Conservation (phyloP, 208 protist species). For the Leishmania martiniquensis region DNA sequence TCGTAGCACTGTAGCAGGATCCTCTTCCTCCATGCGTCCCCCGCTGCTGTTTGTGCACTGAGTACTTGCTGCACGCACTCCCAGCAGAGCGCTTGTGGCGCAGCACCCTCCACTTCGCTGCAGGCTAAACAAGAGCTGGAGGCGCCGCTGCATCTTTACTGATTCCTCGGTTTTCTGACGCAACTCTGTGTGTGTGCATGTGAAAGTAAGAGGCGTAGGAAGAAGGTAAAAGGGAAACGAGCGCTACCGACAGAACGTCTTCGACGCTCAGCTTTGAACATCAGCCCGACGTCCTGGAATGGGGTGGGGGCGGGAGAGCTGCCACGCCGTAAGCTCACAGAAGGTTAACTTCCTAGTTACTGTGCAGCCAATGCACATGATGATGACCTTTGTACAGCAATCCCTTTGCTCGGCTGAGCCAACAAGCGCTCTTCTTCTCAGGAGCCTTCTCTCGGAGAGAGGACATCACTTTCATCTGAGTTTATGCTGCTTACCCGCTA, state of each 20-base stretch:
- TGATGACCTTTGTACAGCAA: not conserved
- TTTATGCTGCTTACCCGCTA: not conserved
- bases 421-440: too few relatives aligned
- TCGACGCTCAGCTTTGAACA: too few relatives aligned
- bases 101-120: not conserved
- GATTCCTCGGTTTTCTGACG: constrained; percentile 7
- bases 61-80: constrained; percentile 3
- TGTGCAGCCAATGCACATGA: not conserved
- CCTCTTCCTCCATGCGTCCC: constrained; percentile 32
- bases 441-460: not conserved
- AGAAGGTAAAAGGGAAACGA: not conserved
- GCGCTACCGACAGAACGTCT: not conserved
- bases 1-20: constrained; percentile 47
- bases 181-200: not conserved
- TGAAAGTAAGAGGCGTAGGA: not conserved
- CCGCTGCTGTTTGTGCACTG: not conserved
- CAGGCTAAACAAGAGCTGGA: not conserved
- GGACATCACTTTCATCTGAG: not conserved
- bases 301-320: not conserved
- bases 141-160: constrained; percentile 22
- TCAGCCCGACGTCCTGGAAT: not conserved
- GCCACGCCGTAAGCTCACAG: not conserved
- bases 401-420: too few relatives aligned
- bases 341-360: not conserved
- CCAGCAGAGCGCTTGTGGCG: not conserved